Conservation (phyloP, 1,284 basidiomycete genomes). For the Sutorius eximius region DNA sequence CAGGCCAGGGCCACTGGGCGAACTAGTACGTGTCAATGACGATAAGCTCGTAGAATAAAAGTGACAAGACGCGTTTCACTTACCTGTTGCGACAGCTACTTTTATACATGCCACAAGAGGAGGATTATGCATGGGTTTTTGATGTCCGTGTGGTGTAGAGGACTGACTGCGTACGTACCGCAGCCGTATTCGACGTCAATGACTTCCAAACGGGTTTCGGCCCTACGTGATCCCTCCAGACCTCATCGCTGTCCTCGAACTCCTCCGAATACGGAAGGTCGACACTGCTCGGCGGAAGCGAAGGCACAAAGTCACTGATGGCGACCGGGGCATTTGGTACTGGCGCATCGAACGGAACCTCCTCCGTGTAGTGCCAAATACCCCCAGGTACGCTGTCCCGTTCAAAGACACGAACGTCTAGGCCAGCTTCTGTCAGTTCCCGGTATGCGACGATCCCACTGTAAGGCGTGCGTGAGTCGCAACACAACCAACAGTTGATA, state of each 20-base stretch:
- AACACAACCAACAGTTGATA: neutral
- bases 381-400: constrained; percentile 11
- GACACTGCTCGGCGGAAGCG: constrained; percentile 2
- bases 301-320: constrained; percentile 11
- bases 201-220: constrained; percentile 18
- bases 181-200: constrained; percentile 3
- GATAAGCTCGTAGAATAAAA: neutral
- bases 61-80: neutral
- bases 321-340: neutral
- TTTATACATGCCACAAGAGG: no score
- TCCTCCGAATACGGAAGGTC: constrained; percentile 10
- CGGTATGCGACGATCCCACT: constrained; percentile 12
- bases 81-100: constrained; percentile 11
- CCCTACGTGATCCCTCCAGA: constrained; percentile 8
- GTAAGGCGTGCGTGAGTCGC: neutral
- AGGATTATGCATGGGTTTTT: neutral
- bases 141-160: neutral
- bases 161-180: constrained; percentile 5
- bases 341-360: neutral
- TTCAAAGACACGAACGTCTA: constrained; percentile 18
- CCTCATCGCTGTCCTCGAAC: neutral
- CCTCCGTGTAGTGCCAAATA: neutral
- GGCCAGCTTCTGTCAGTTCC: constrained; percentile 11
- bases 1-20: constrained; percentile 15
- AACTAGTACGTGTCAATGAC: neutral